Evolutionary conservation across 768 basidiomycete species (phyloP).

Genomic region (Mrakia blollopis): DNA sequence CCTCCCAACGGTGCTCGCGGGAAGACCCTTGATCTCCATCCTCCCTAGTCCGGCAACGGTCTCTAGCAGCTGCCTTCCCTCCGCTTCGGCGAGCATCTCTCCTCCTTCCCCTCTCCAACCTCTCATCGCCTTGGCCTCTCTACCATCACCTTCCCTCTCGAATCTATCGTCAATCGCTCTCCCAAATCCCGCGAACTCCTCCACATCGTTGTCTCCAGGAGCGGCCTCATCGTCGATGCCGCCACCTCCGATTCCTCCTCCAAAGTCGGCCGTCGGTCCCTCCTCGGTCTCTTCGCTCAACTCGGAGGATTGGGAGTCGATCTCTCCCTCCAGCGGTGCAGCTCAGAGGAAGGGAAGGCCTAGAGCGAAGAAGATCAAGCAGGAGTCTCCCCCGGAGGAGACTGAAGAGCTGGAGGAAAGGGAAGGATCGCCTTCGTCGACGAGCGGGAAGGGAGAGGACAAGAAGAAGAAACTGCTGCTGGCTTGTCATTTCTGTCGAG

Average conservation of each 20-base stretch:
- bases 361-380: neutral
- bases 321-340: neutral
- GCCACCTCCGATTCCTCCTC: neutral
- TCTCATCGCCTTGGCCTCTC: neutral
- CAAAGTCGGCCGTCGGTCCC: neutral
- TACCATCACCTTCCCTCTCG: neutral
- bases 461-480: constrained; percentile 35
- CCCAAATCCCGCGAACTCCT: neutral
- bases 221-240: neutral
- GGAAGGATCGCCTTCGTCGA: neutral
- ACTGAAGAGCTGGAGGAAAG: neutral
- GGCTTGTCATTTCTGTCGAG: constrained; percentile 47
- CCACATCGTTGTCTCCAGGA: neutral
- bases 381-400: neutral
- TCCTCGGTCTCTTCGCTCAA: neutral
- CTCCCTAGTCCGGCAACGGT: neutral
- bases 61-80: neutral
- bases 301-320: neutral
- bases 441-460: neutral
- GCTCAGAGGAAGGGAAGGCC: neutral
- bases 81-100: neutral
- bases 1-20: neutral
- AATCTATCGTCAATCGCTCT: neutral
- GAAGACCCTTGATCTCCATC: neutral
- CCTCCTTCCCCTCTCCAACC: neutral